These are phyloP conservation scores for Chenopodium formosanum DNA, from an alignment of 148 eudicot species.

Conservation along the genomic window DNA sequence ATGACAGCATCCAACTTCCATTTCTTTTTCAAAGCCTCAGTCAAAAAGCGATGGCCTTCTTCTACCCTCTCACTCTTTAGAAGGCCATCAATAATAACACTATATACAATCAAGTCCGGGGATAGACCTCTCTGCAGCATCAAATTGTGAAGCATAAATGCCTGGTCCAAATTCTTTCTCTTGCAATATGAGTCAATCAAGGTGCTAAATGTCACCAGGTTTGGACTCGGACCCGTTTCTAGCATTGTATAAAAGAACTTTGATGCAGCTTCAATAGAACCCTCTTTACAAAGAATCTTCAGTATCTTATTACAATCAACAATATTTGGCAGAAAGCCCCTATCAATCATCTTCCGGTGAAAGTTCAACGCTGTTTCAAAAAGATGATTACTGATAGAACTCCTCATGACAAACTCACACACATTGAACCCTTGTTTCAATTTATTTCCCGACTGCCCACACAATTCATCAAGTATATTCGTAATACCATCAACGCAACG, in stretches of 20 bases:
- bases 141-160: constrained; percentile 39
- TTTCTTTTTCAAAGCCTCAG: constrained; percentile 41
- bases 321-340: constrained; percentile 39
- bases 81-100: constrained; percentile 54
- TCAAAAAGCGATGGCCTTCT: constrained; percentile 41
- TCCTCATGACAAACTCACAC: constrained; percentile 45
- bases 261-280: constrained; percentile 34
- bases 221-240: constrained; percentile 60
- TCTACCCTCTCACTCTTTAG: constrained; percentile 43
- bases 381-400: constrained; percentile 38
- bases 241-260: constrained; percentile 36
- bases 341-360: constrained; percentile 45
- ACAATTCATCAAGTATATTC: constrained; percentile 33
- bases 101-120: constrained; percentile 55
- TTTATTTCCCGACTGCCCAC: constrained; percentile 22
- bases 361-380: constrained; percentile 45
- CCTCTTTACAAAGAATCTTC: constrained; percentile 40
- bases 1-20: constrained; percentile 48
- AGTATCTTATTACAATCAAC: constrained; percentile 57
- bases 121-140: constrained; percentile 43
- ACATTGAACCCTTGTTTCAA: constrained; percentile 33
- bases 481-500: constrained; percentile 30
- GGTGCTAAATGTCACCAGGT: constrained; percentile 61
- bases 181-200: constrained; percentile 51
- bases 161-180: constrained; percentile 43